Conservation (phyloP, 768 basidiomycete species). For the Hypholoma sublateritium region DNA sequence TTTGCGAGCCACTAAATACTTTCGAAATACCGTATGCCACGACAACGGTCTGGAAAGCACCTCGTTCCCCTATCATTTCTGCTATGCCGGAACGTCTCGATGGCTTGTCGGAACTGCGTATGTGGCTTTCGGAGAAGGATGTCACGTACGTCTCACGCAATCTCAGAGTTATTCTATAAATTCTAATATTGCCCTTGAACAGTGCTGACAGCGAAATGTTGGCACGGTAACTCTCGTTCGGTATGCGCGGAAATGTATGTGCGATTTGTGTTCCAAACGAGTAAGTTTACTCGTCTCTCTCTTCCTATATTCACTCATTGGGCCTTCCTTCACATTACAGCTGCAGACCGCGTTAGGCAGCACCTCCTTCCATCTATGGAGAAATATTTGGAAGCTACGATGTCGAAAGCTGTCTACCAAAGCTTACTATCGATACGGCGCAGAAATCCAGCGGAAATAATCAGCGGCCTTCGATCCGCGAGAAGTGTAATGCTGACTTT, state of each 20-base stretch:
- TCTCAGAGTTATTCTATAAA: background rate
- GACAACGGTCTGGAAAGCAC: conserved; percentile 32
- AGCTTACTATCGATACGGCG: too few species aligned
- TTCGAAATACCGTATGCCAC: conserved; percentile 33
- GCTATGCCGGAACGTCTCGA: conserved; percentile 25
- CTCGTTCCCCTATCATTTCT: conserved; percentile 20
- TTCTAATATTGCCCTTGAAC: too few species aligned
- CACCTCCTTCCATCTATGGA: too few species aligned
- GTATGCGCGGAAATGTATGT: background rate
- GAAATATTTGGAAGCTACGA: too few species aligned
- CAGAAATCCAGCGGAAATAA: too few species aligned
- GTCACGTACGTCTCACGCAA: conserved; percentile 2
- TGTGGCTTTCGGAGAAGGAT: conserved; percentile 16
- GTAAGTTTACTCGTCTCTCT: background rate
- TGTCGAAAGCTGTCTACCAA: too few species aligned
- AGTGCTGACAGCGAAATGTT: too few species aligned
- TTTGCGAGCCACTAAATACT: conserved; percentile 29
- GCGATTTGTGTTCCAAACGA: background rate
- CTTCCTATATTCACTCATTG: background rate
- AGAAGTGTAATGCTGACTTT: too few species aligned
- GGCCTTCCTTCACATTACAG: too few species aligned
- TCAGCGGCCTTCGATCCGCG: too few species aligned
- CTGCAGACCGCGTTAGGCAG: too few species aligned
- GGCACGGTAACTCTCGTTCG: background rate
- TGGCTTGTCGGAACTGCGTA: conserved; percentile 31